Evolutionary conservation across 164 flowering plant genomes (phyloP), one percentile per base, ranked within the genome.

Genomic region (Sextonia rubra): DNA sequence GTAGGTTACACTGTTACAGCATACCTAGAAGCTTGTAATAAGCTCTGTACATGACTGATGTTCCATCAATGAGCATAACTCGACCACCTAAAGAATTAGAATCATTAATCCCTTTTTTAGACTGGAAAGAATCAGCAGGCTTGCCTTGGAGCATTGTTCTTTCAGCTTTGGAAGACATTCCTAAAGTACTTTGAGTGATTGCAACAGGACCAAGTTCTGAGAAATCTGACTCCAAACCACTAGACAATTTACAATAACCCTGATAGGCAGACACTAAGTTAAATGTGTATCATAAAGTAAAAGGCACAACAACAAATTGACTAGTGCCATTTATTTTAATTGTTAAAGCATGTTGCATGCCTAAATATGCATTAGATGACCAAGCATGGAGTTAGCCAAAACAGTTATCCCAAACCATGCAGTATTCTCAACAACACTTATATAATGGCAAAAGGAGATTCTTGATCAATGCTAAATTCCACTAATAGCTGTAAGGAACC

Each of bases 1-100:
- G 44, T 32, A 32, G 44, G 44, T 37, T 37, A 22, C 27, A 44
- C 73, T 77, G n/a, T 25, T 4, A 22, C 27, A 44, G 74, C 78
- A 61, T 85, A 93, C 98, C 92, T 75, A 94, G 74, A 77, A 94
- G 88, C 82, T 85, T 91, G 85, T 81, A 94, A 79, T 94, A 94
- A 30, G 98, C 92, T 80, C 97, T 85, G 72, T 92, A 92, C 9
- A 94, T 87, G 63, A 90, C 69, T 26, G 98, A 80, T 68, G 96
- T 94, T 26, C 98, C 98, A 86, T 94, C 98, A 76, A 94, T 83
- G 18, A 94, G 93, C 97, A 94, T 94, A 47, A 94, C 87, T 82
- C 94, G 86, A 47, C 90, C 91, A 77, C 82, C 77, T 27, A 83
- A 83, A 61, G 85, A 48, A 80, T 72, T 81, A 55, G 37, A 64